Base-by-base conservation (phyloP, 495 filamentous ascomycete species). In the Neurospora sp. region DNA sequence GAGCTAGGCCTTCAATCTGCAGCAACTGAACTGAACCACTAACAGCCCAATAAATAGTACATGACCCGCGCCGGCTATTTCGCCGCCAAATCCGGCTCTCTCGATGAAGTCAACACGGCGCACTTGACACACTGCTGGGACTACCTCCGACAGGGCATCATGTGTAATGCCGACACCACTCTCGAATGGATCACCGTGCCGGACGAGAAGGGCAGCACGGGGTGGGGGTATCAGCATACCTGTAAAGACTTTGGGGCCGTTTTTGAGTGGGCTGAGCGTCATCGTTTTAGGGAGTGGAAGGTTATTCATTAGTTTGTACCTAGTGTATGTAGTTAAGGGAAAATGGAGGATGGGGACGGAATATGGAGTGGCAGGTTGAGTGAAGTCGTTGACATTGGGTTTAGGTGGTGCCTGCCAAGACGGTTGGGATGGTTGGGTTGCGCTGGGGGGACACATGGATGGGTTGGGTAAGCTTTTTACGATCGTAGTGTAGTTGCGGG, bases 51-150 rank as follows among this genome's bases (percentile, higher is more conserved):
- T 38, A n/a, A 47, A 20, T 0, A 71, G 70, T 71, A 71, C 31
- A 71, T 71, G 70, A 71, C 70, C 41, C 70, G 70, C 7, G 70
- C 70, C 0, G 70, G 70, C 27, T 71, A 71, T 8, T 71, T 71
- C 20, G 70, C 70, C 14, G 70, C 70, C 70, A 68, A 45, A 39
- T 71, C 70, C 39, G 70, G 70, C 22, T 31, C 22, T 16, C 31
- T 71, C 6, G 70, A 71, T 27, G 41, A 71, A 12, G 4, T 71
- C 41, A 71, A 71, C 70, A 45, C 44, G 6, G 8, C 70, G 0
- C 75, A 40, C 81, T 78, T 75, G 27, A 53, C 35, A 1, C 75
- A 77, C 68, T 77, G 75, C 71, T 59, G 74, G 27, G 75, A 77
- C 53, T 73, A 76, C 14, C 65, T 77, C 8, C 69, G 74, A 8